Base-by-base conservation (phyloP, 352 stramenopile species). In the Phytopythium montanum region DNA sequence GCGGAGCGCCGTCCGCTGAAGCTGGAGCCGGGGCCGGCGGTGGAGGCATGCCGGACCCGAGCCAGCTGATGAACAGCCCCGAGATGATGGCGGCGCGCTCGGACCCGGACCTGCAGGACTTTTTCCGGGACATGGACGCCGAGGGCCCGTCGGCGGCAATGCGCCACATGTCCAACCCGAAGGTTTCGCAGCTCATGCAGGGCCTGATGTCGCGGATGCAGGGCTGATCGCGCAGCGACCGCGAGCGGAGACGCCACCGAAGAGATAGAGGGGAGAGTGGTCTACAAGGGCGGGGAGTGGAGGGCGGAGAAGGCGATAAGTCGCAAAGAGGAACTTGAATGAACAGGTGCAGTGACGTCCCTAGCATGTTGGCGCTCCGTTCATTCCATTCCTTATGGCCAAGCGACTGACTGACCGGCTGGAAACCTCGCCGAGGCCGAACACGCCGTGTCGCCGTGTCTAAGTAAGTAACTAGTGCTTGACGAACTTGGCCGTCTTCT, bases 161-260 rank as follows among this genome's bases (percentile, higher is more conserved):
- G 80, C 85, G 82, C 48, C 85, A 94, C 76, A 91, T 91, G 81
- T 94, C 85, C 21, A 92, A 94, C 69, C 85, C 85, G 10, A 92
- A 92, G 69, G 85, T 94, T 41, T 83, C 82, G 53, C 76, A 89
- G 68, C 72, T 92, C 52, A 69, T 92, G 62, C 85, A 94, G 72
- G 82, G 63, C 56, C 65, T 87, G 31, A 90, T 92, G 80, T 69
- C 62, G 51, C 56, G 72, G 31, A 88, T 91, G 81, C 78, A 78
- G 72, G 58, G 65, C 51, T 75, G 79, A 64, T 59, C 41, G 56
- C 33, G 3, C 44, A 46, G n/a, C 50, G 14, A 26, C 10, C 18
- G 29, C 29, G 23, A 33, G 7, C 14, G 25, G 44, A 51, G 6
- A 31, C 19, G 8, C 36, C n/a, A 42, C 19, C n/a, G 25, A 21